phyloP scores from a whole-genome alignment of 2,329 filamentous ascomycete species.

The Penicillium sp. region DNA sequence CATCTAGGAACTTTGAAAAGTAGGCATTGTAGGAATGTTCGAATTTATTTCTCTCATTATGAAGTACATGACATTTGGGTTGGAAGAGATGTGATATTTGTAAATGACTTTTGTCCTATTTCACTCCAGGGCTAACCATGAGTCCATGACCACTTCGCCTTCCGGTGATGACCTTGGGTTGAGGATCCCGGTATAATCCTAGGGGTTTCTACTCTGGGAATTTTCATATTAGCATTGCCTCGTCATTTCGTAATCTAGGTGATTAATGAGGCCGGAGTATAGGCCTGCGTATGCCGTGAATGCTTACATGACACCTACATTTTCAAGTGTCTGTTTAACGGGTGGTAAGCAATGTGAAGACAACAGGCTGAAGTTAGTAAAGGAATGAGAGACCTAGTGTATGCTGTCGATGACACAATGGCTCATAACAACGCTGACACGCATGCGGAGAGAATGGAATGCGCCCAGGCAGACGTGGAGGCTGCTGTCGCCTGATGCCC shows the following conservation, averaged over 20 bases:
- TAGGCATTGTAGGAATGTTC: neutral
- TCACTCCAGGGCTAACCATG: neutral
- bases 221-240: neutral
- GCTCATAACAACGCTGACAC: neutral
- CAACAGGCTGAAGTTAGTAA: neutral
- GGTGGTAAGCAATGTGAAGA: no score
- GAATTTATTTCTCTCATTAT: neutral
- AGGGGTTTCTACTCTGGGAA: no score
- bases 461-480: no score
- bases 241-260: neutral
- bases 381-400: neutral
- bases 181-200: neutral
- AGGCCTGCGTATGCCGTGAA: neutral
- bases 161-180: neutral
- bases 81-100: no score
- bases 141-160: neutral
- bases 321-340: neutral
- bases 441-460: neutral
- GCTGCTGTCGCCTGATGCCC: neutral
- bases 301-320: neutral
- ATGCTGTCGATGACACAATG: no score
- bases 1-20: neutral
- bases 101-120: neutral
- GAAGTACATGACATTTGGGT: fast-evolving
- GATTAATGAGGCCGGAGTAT: neutral